A percentile compares a stretch with the other conserved stretches of the same genome.
Conservation (phyloP, 2,329 filamentous ascomycete genomes). For the Raffaelea arxii region DNA sequence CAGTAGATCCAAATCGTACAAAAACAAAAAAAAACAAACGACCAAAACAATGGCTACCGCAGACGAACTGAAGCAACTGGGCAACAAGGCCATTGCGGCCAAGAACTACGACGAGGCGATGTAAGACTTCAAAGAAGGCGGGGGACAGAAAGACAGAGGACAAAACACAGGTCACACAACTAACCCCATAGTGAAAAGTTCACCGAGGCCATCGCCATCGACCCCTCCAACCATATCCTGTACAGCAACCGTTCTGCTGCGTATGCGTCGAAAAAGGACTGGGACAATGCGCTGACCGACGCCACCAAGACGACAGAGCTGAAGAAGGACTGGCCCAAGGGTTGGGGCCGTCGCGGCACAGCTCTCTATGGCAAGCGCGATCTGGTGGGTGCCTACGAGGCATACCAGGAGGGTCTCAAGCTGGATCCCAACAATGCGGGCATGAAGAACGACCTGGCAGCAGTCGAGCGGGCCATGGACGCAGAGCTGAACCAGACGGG, state of each 20-base stretch:
- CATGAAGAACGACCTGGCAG: slow-evolving; percentile 77
- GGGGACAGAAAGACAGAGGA: background rate
- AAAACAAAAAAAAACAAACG: background rate
- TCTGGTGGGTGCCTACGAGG: slow-evolving; percentile 73
- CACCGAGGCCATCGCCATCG: slow-evolving; percentile 80
- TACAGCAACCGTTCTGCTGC: slow-evolving; percentile 93
- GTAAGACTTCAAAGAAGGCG: slow-evolving; percentile 42
- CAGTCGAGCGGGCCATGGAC: slow-evolving; percentile 82
- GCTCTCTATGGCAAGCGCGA: slow-evolving; percentile 84
- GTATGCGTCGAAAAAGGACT: slow-evolving; percentile 84
- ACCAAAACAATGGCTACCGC: slow-evolving; percentile 42
- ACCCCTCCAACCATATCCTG: slow-evolving; percentile 87
- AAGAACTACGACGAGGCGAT: slow-evolving; percentile 95
- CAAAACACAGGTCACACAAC: background rate
- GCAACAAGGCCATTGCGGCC: slow-evolving; percentile 96
- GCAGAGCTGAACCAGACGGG: slow-evolving; percentile 36
- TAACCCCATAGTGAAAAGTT: slow-evolving; percentile 66
- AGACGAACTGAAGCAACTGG: slow-evolving; percentile 86
- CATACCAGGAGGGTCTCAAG: slow-evolving; percentile 91
- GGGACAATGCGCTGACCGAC: slow-evolving; percentile 74
- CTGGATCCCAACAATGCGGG: slow-evolving; percentile 85
- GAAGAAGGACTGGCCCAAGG: slow-evolving; percentile 97
- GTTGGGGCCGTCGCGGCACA: slow-evolving; percentile 87
- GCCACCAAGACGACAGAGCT: slow-evolving; percentile 88
- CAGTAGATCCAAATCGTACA: background rate